phyloP scores from a whole-genome alignment of 1,139 yeast genomes.

The Diutina siamensis region DNA sequence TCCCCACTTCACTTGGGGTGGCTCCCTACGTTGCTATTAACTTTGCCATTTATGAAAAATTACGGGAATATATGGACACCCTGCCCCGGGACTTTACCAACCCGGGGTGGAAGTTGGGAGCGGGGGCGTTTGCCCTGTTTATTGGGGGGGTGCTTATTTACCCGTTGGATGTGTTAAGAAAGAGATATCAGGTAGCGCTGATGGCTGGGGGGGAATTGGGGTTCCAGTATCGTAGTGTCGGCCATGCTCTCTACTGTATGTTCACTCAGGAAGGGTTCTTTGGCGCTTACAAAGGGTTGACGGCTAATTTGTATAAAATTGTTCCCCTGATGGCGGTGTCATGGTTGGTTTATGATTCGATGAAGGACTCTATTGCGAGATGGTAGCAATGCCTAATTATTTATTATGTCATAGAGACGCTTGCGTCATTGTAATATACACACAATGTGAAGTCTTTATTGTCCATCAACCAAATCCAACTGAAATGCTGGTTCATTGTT shows the following conservation, averaged over 20 bases:
- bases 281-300: slow-evolving; percentile 82
- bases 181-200: slow-evolving; percentile 82
- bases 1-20: slow-evolving; percentile 86
- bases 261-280: slow-evolving; percentile 60
- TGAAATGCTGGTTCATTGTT: too few species aligned
- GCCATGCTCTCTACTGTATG: slow-evolving; percentile 60
- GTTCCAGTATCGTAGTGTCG: slow-evolving; percentile 62
- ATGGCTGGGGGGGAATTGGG: slow-evolving; percentile 76
- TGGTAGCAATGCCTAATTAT: too few species aligned
- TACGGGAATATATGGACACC: slow-evolving; percentile 45
- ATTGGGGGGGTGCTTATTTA: slow-evolving; percentile 78
- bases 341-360: slow-evolving; percentile 76
- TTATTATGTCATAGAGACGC: too few species aligned
- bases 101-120: slow-evolving; percentile 48
- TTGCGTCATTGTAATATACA: neutral
- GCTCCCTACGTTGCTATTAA: slow-evolving; percentile 95
- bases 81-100: slow-evolving; percentile 26
- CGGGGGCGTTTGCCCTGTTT: slow-evolving; percentile 67
- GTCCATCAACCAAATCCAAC: too few species aligned
- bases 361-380: slow-evolving; percentile 29
- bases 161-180: slow-evolving; percentile 80
- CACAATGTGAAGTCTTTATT: too few species aligned
- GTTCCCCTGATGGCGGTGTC: slow-evolving; percentile 94
- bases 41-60: slow-evolving; percentile 77
- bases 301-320: slow-evolving; percentile 82